These are phyloP conservation scores for Fusarium burgessii DNA, from an alignment of 2,329 filamentous ascomycete species.

Conservation along the genomic window DNA sequence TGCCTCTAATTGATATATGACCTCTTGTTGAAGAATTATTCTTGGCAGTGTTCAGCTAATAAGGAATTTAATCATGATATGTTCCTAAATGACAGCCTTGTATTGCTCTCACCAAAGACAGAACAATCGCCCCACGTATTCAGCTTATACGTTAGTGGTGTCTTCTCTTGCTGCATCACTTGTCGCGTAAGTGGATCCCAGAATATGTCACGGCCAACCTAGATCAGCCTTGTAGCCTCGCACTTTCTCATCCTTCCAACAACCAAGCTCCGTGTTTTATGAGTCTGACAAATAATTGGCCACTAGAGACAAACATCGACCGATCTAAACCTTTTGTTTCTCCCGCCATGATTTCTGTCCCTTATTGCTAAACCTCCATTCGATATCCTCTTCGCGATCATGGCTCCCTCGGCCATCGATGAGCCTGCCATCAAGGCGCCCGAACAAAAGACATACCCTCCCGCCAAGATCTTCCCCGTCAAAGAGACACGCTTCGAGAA, in stretches of 20 bases:
- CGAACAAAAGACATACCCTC: constrained; percentile 60
- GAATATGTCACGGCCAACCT: constrained; percentile 29
- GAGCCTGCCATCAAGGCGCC: constrained; percentile 53
- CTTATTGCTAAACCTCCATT: constrained; percentile 15
- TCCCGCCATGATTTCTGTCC: constrained; percentile 35
- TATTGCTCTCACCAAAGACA: neutral
- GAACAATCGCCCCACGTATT: neutral
- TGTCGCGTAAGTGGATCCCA: constrained; percentile 39
- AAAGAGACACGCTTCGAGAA: constrained; percentile 72
- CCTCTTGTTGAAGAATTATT: neutral
- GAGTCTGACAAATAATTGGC: constrained; percentile 46
- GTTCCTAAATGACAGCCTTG: neutral
- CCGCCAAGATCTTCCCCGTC: constrained; percentile 69
- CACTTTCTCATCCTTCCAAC: constrained; percentile 41
- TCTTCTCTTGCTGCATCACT: neutral
- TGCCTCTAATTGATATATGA: neutral
- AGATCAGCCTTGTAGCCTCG: constrained; percentile 55
- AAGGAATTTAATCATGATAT: neutral
- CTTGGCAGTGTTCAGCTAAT: neutral
- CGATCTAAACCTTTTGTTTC: constrained; percentile 6
- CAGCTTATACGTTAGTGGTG: neutral
- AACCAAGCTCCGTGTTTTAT: constrained; percentile 38
- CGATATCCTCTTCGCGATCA: constrained; percentile 45
- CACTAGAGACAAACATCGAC: constrained; percentile 29
- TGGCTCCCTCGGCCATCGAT: constrained; percentile 67